Conservation (phyloP, 2,329 filamentous ascomycete species). For the Byssothecium circinans region DNA sequence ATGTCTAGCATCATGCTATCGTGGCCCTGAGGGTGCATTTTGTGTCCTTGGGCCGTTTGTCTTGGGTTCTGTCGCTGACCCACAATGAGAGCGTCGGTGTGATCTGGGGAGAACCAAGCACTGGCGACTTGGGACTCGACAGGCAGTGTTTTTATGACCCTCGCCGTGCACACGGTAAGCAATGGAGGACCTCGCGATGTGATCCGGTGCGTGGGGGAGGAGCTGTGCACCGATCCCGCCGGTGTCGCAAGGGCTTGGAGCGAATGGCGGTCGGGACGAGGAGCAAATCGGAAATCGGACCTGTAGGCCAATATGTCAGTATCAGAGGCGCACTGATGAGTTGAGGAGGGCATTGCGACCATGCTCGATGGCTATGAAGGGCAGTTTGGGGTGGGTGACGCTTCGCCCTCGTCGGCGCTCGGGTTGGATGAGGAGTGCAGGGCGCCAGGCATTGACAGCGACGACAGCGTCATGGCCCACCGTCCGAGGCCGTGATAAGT, state of each 20-base stretch:
- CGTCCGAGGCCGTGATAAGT: conserved; percentile 16
- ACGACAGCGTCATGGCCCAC: conserved; percentile 18
- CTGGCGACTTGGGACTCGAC: conserved; percentile 27
- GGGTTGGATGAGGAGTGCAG: conserved; percentile 32
- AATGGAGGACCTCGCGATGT: conserved; percentile 20
- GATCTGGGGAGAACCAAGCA: conserved; percentile 28
- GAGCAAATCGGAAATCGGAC: conserved; percentile 21
- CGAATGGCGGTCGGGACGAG: conserved; percentile 35
- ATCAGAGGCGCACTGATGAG: conserved; percentile 20
- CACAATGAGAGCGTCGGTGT: conserved; percentile 29
- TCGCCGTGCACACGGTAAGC: background rate
- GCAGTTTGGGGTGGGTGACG: conserved; percentile 21
- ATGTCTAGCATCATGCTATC: conserved; percentile 38
- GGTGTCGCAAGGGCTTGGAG: conserved; percentile 44
- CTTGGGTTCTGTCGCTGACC: conserved; percentile 31
- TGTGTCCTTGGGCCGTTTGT: conserved; percentile 25
- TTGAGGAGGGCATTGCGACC: conserved; percentile 19
- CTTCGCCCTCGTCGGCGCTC: conserved; percentile 33
- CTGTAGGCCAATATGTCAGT: conserved; percentile 28
- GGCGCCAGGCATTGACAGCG: conserved; percentile 31
- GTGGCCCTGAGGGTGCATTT: conserved; percentile 29
- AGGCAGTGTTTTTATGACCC: conserved; percentile 20
- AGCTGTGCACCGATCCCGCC: conserved; percentile 37
- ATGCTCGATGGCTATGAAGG: conserved; percentile 19
- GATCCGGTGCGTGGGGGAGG: conserved; percentile 21